phyloP scores from a whole-genome alignment of 371 early-diverging fungal genomes.

The Enteropsectra breve region DNA sequence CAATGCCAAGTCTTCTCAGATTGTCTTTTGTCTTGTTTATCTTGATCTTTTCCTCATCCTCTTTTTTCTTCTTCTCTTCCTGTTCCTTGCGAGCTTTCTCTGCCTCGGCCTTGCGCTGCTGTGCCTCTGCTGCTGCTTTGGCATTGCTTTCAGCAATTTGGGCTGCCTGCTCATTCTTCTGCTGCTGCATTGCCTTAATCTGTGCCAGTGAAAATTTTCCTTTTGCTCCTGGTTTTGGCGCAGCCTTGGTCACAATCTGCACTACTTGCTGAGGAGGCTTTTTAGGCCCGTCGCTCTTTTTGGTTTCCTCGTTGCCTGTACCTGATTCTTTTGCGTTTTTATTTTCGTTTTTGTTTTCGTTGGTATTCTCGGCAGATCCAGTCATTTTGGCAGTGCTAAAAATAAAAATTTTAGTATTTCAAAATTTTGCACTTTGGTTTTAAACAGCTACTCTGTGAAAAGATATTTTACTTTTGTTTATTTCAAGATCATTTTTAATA shows the following conservation, averaged over 20 bases:
- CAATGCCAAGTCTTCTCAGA: not conserved
- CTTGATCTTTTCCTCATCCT: conserved; percentile 28
- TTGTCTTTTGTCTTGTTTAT: not conserved
- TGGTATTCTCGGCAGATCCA: not conserved
- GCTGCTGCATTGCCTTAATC: conserved; percentile 27
- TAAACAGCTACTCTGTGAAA: not conserved
- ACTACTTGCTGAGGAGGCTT: not conserved
- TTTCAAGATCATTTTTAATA: not conserved
- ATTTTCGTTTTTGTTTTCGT: not conserved
- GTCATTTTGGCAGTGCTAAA: not conserved
- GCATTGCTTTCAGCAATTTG: conserved; percentile 13
- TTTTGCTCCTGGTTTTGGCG: conserved; percentile 7
- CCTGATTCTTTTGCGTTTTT: not conserved
- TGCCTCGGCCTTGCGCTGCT: conserved; percentile 51
- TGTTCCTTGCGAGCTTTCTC: conserved; percentile 44
- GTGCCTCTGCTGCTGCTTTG: conserved; percentile 57
- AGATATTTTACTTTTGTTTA: not conserved
- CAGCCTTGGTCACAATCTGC: conserved; percentile 8
- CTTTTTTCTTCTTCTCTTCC: conserved; percentile 30
- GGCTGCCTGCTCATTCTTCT: conserved; percentile 29
- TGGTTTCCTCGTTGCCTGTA: not conserved
- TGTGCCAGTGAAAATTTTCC: conserved; percentile 33
- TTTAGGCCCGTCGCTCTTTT: not conserved
- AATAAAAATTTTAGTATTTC: not conserved
- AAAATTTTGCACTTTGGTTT: not conserved